A percentile compares a stretch with the other conserved stretches of the same genome.
Conservation (phyloP, 768 basidiomycete genomes). For the Macrolepiota fuliginosa region DNA sequence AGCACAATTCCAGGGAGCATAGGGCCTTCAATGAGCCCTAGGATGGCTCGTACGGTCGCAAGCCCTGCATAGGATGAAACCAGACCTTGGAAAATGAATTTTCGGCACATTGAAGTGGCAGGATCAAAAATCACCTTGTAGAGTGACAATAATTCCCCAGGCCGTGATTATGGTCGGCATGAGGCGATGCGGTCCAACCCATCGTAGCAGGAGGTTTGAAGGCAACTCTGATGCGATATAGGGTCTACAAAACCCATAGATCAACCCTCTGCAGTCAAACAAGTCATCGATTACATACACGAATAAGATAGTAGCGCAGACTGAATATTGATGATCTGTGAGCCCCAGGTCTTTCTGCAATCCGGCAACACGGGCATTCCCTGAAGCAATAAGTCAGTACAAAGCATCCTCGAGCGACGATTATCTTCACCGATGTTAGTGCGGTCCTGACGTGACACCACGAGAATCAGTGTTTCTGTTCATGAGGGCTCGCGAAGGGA, state of each 20-base stretch:
- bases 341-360: constrained; percentile 41
- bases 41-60: constrained; percentile 47
- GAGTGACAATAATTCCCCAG: constrained; percentile 49
- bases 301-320: constrained; percentile 30
- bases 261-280: background rate
- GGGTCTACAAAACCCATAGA: constrained; percentile 23
- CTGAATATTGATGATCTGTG: constrained; percentile 36
- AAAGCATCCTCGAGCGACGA: background rate
- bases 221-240: constrained; percentile 49
- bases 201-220: constrained; percentile 41
- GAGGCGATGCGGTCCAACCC: constrained; percentile 44
- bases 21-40: constrained; percentile 53
- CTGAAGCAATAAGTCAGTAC: constrained; percentile 14
- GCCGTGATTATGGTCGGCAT: constrained; percentile 45
- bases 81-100: constrained; percentile 30
- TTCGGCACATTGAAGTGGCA: background rate
- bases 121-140: constrained; percentile 32
- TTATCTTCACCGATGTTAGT: constrained; percentile 30
- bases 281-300: constrained; percentile 19
- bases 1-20: constrained; percentile 39
- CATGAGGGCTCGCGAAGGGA: background rate
- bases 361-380: constrained; percentile 49
- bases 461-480: background rate
- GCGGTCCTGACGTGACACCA: constrained; percentile 26
- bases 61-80: constrained; percentile 46